Evolutionary conservation across 345 rosid species (phyloP), one percentile per base, ranked within the genome.

Genomic region (Arabidopsis thaliana): DNA sequence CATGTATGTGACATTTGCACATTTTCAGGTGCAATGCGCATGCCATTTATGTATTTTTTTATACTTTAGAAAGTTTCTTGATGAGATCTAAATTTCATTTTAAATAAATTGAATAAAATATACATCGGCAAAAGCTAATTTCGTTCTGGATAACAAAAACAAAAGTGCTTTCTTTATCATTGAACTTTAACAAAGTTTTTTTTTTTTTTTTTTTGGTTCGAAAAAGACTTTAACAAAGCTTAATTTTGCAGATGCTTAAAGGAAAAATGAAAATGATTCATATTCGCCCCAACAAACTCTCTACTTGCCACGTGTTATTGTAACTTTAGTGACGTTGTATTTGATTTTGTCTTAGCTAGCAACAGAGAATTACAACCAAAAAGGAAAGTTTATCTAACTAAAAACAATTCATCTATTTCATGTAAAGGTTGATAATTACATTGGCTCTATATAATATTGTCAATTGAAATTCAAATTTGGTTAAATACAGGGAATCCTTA

Each of bases 221-320:
- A 23, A 23, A 9, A 41, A 50, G 23, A 20, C 28, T 59, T 59
- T 8, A 36, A 37, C 30, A 37, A 59, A 59, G 44, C 38, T 75
- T 53, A 14, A n/a, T 52, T 60, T 76, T 76, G 64, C 8, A 68
- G 79, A 76, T 60, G 68, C 74, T 76, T 68, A 68, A 76, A 68
- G 69, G 64, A 33, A 76, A 63, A 72, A 75, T 51, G 30, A 76
- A 68, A 59, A 76, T 76, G 63, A 76, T 76, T 76, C 64, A 51
- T 7, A 76, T 52, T 67, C 69, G 38, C 63, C 23, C 22, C 69
- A 75, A 68, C 68, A 2, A 57, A 74, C 33, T 65, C 42, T 40
- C 62, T 58, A 59, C 55, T 51, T 68, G 48, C 63, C 44, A 60
- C 11, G 42, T 51, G 55, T 50, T 67, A 5, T 59, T 51, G 23